Evolutionary conservation across 768 basidiomycete species (phyloP).

Genomic region (Boletus sensibilis): DNA sequence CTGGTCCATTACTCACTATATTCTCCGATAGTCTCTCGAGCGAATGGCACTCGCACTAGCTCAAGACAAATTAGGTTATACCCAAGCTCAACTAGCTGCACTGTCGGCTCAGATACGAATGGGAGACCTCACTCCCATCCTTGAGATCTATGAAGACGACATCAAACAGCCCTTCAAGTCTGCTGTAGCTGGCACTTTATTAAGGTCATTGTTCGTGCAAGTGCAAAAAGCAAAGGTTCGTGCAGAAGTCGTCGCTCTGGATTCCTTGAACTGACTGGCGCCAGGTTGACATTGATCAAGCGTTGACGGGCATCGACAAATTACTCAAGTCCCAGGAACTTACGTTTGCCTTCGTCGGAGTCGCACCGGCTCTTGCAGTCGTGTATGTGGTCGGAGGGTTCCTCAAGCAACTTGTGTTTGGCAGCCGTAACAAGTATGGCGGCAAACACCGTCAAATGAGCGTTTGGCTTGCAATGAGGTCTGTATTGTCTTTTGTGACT

Average conservation of each 20-base stretch:
- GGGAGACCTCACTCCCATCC: constrained; percentile 85
- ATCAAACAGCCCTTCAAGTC: constrained; percentile 85
- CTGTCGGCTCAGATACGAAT: constrained; percentile 64
- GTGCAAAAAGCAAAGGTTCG: constrained; percentile 91
- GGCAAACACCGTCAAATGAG: constrained; percentile 51
- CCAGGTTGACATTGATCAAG: constrained; percentile 90
- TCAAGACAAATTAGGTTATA: constrained; percentile 71
- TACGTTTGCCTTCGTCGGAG: constrained; percentile 95
- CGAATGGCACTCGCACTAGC: constrained; percentile 89
- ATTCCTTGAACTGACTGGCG: background rate
- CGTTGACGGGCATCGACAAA: constrained; percentile 88
- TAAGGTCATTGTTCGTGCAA: constrained; percentile 86
- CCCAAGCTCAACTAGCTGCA: constrained; percentile 57
- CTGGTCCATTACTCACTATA: background rate
- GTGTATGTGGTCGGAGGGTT: constrained; percentile 67
- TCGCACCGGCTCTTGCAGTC: constrained; percentile 84
- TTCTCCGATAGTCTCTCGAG: constrained; percentile 70
- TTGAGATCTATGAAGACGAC: constrained; percentile 88
- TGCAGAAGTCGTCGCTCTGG: background rate
- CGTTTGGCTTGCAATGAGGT: constrained; percentile 77
- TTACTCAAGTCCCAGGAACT: constrained; percentile 91
- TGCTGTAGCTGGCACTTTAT: constrained; percentile 73
- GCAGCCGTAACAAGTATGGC: constrained; percentile 55
- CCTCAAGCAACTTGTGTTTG: constrained; percentile 48
- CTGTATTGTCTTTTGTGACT: background rate